Evolutionary conservation across 2,329 filamentous ascomycete genomes (phyloP).

Genomic region (Daldinia sp.): DNA sequence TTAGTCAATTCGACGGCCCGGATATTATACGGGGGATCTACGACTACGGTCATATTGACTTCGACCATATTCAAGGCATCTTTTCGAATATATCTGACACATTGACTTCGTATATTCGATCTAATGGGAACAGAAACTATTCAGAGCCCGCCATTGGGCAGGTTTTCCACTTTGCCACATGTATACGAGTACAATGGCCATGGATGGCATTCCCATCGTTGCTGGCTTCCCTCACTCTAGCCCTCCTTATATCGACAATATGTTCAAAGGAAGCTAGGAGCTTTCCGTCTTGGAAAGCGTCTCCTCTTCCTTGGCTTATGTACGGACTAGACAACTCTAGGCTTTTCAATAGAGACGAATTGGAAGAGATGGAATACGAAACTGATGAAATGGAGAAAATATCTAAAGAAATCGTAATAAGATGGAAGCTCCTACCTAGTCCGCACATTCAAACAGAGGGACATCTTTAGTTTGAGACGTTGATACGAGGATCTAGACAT

Average conservation of each 20-base stretch:
- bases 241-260: neutral
- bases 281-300: neutral
- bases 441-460: neutral
- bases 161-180: neutral
- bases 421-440: neutral
- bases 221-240: neutral
- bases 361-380: neutral
- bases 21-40: neutral
- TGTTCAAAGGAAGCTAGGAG: neutral
- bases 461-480: neutral
- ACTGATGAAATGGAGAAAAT: neutral
- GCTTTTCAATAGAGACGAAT: neutral
- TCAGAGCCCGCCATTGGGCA: neutral
- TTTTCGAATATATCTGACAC: neutral
- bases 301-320: slow-evolving; percentile 1
- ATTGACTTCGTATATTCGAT: neutral
- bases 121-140: neutral
- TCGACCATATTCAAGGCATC: neutral
- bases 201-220: neutral
- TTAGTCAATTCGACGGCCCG: neutral
- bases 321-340: neutral
- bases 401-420: neutral
- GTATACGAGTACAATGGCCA: neutral
- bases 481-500: too few species aligned
- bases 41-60: neutral